Evolutionary conservation across 2,329 filamentous ascomycete species (phyloP), one percentile per base, ranked within the genome.

Genomic region (Teratosphaeriaceae sp.): DNA sequence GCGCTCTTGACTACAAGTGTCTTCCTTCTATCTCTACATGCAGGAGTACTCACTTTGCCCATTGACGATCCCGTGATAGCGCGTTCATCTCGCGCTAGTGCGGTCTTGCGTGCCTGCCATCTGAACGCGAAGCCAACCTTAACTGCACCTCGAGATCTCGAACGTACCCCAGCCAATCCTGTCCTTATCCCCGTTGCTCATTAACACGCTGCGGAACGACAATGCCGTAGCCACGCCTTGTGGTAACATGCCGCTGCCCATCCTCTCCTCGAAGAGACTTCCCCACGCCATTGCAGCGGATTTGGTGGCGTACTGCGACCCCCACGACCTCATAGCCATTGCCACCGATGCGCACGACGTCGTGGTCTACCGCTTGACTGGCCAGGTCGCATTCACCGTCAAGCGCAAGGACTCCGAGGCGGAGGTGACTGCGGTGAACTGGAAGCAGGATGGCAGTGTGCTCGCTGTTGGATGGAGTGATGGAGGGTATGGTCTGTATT

Each of bases 391-490:
- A 2, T 82, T 83, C 57, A 74, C 74, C 0, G 50, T 72, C 20
- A 68, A 67, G 41, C 59, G 65, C 37, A 68, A 66, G 49, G 60
- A 55, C 31, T 58, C 48, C 26, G 45, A 49, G 9, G 40, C 39
- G 12, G 52, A 43, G 11, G 60, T 72, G 11, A 61, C 63, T 26
- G 58, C 59, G 29, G 50, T 72, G 30, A 58, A 63, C 27, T 74
- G 71, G 71, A 70, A 71, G 47, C 66, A 65, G 26, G 70, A 72
- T 45, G 70, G 65, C 48, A 56, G 33, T 55, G 65, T 52, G 31
- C 74, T 96, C 42, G 88, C 88, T 12, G 79, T 92, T 12, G 87
- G 81, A 35, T 94, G 87, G 80, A 87, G 78, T 53, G 87, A 94
- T 68, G 85, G 85, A 21, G 77, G 78, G 5, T 61, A 51, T 35